Conservation (phyloP, 805 yeast species). For the Barnettozyma californica region DNA sequence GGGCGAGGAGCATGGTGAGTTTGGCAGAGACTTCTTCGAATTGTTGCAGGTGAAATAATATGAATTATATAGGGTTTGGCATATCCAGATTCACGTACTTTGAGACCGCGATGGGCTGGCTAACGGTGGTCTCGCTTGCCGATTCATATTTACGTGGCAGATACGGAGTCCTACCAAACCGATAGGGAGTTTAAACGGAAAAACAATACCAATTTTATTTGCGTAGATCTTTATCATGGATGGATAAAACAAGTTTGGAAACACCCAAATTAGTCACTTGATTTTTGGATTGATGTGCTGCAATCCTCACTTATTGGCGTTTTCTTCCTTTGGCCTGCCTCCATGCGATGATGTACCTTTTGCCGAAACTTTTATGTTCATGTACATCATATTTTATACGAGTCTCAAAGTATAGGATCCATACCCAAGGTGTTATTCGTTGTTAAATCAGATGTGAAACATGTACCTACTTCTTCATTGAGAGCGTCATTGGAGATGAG, state of each 20-base stretch:
- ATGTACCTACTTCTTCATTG: too few species aligned
- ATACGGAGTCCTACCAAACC: background rate
- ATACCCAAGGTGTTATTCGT: too few species aligned
- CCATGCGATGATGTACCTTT: too few species aligned
- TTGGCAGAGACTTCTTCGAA: constrained; percentile 22
- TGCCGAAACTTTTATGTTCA: too few species aligned
- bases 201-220: background rate
- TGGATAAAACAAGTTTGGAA: background rate
- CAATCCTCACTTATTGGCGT: too few species aligned
- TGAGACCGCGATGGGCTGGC: background rate
- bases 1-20: constrained; percentile 21
- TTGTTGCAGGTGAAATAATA: constrained; percentile 3
- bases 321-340: too few species aligned
- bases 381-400: too few species aligned
- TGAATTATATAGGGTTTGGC: background rate
- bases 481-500: too few species aligned
- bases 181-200: background rate
- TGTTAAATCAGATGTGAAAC: too few species aligned
- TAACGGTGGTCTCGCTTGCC: background rate
- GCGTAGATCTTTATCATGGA: background rate
- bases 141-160: background rate
- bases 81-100: background rate
- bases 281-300: too few species aligned
- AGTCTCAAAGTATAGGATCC: too few species aligned
- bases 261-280: too few species aligned